Base-by-base conservation (phyloP, 2,329 filamentous ascomycete genomes). In the Epichloe glyceriae region DNA sequence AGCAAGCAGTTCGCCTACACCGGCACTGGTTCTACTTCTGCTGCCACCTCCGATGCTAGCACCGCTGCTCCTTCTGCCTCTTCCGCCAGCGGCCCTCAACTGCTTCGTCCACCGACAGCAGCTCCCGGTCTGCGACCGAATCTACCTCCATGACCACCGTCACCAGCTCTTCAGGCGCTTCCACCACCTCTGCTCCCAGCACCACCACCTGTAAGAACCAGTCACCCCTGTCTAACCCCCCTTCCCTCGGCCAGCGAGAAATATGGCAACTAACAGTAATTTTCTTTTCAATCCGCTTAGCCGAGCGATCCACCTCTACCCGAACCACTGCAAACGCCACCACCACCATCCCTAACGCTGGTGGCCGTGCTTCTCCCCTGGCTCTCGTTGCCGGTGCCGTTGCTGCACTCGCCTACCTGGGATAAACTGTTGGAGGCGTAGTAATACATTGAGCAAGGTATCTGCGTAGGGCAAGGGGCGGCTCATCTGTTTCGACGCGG, bases 371-470 rank as follows among this genome's bases (percentile, higher is more conserved):
- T 38, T 63, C 65, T 37, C 61, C 62, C 34, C 50, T 67, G 51
- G 63, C 60, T 44, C 60, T 67, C 22, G 56, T 66, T 52, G 62
- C 61, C 17, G 66, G 61, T 55, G 66, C 60, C 50, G 57, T 62
- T 50, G 62, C 62, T 47, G 66, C 62, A 55, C 55, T 67, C 52
- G 64, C 59, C 51, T 64, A 61, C 58, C 54, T 69, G 40, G 60
- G 60, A 56, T 66, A 63, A 19, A 43, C 26, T 10, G 5, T 5
- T 22, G 4, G 34, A 47, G 17, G 11, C 1, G 14, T 46, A 20
- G 19, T 0, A 26, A 26, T 3, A 4, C 3, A 30, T 30, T 12
- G 15, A 40, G 22, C 15, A 11, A 47, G 20, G n/a, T 11, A 6
- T 30, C 14, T 34, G 14, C 11, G 20, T 37, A 30, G 19, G 26